Conservation (phyloP, 2,329 filamentous ascomycete species). For the Ampelomyces quisqualis region DNA sequence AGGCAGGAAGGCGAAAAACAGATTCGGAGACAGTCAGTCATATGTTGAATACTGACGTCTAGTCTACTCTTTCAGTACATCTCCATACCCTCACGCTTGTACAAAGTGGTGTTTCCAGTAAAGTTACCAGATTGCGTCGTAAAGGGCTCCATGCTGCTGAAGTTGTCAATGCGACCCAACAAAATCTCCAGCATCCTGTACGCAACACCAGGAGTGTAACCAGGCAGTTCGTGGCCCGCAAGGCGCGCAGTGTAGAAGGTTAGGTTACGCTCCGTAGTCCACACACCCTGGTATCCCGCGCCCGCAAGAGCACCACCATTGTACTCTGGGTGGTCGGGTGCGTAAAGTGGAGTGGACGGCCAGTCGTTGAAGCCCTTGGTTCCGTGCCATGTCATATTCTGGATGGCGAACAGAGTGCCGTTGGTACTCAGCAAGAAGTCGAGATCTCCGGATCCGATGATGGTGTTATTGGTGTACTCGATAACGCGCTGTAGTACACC, state of each 20-base stretch:
- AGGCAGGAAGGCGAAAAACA: too few relatives aligned
- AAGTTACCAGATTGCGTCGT: slow-evolving; percentile 40
- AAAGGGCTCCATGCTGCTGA: slow-evolving; percentile 40
- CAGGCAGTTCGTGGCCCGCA: slow-evolving; percentile 48
- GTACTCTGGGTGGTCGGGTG: slow-evolving; percentile 49
- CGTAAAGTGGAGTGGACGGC: slow-evolving; percentile 47
- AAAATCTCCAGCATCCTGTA: slow-evolving; percentile 48
- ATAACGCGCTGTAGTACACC: slow-evolving; percentile 52
- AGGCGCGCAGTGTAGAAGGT: slow-evolving; percentile 49
- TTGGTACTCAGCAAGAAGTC: slow-evolving; percentile 54
- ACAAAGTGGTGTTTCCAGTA: slow-evolving; percentile 34
- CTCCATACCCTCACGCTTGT: slow-evolving; percentile 13
- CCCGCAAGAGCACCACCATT: slow-evolving; percentile 45
- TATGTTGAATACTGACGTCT: neutral
- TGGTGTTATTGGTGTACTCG: slow-evolving; percentile 54
- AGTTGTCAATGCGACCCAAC: slow-evolving; percentile 43
- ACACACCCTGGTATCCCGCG: slow-evolving; percentile 46
- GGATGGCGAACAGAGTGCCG: slow-evolving; percentile 54
- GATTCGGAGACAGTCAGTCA: too few relatives aligned
- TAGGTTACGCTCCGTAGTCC: slow-evolving; percentile 48
- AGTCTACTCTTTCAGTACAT: neutral
- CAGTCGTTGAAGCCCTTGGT: slow-evolving; percentile 49
- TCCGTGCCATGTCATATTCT: slow-evolving; percentile 58
- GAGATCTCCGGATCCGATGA: slow-evolving; percentile 53
- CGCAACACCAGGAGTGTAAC: slow-evolving; percentile 47